Evolutionary conservation across 2,329 filamentous ascomycete species (phyloP).

Genomic region (Pestalotiopsis sp.): DNA sequence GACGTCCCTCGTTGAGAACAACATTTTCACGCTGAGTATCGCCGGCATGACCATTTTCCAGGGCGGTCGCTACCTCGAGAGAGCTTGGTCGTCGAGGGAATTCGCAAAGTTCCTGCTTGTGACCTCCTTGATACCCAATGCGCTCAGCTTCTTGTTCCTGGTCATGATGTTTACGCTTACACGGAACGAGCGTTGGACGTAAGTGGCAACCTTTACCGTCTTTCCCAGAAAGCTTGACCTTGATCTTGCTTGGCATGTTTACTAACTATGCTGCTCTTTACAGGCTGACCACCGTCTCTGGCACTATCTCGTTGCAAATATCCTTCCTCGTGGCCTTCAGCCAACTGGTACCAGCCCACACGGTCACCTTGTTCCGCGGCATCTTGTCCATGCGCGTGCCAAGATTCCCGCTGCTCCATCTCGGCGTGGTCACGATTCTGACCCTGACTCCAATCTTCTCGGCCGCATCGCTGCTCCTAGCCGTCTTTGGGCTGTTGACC

Average conservation of each 20-base stretch:
- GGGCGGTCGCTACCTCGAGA: constrained; percentile 91
- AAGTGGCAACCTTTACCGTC: constrained; percentile 38
- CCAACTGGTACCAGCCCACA: constrained; percentile 95
- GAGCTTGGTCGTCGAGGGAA: constrained; percentile 91
- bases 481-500: constrained; percentile 79
- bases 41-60: constrained; percentile 83
- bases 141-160: constrained; percentile 73
- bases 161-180: constrained; percentile 74
- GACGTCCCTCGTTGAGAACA: constrained; percentile 88
- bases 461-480: constrained; percentile 79
- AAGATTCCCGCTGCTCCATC: constrained; percentile 70
- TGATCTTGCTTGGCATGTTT: neutral
- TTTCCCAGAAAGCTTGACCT: neutral
- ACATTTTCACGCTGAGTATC: constrained; percentile 82
- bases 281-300: constrained; percentile 81
- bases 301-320: constrained; percentile 87
- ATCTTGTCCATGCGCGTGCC: constrained; percentile 86
- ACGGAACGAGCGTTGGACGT: constrained; percentile 70
- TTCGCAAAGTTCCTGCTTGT: constrained; percentile 88
- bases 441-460: constrained; percentile 60
- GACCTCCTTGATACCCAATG: constrained; percentile 78
- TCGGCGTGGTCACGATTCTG: constrained; percentile 72
- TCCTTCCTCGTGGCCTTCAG: constrained; percentile 96
- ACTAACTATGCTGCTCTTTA: constrained; percentile 21
- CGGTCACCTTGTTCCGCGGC: constrained; percentile 89